A percentile compares a stretch with the other conserved stretches of the same genome.
Conservation (phyloP, 1,139 yeast genomes). For the Blastobotrys raffinosifermentans region DNA sequence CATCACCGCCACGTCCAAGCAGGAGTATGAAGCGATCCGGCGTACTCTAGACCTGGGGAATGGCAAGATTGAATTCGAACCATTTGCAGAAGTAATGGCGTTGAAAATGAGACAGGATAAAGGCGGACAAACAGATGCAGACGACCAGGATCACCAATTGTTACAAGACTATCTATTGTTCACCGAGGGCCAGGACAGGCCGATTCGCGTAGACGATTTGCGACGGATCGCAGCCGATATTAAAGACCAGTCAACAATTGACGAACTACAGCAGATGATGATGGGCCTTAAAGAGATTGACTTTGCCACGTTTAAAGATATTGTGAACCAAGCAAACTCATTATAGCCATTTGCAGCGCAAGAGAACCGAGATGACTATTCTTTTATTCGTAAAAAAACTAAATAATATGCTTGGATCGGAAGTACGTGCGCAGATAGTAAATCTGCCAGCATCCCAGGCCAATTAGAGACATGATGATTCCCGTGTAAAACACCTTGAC, state of each 20-base stretch:
- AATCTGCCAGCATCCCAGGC: slow-evolving; percentile 88
- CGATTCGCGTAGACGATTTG: slow-evolving; percentile 25
- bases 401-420: slow-evolving; percentile 89
- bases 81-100: slow-evolving; percentile 20
- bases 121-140: slow-evolving; percentile 7
- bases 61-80: slow-evolving; percentile 28
- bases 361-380: slow-evolving; percentile 7
- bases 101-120: slow-evolving; percentile 10
- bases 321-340: slow-evolving; percentile 20
- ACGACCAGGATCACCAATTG: slow-evolving; percentile 11
- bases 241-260: slow-evolving; percentile 27
- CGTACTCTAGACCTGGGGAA: slow-evolving; percentile 21
- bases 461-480: slow-evolving; percentile 61
- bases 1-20: slow-evolving; percentile 10
- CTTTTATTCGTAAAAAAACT: slow-evolving; percentile 18
- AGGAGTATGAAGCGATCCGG: slow-evolving; percentile 7
- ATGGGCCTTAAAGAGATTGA: slow-evolving; percentile 17
- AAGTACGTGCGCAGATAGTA: slow-evolving; percentile 87
- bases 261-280: slow-evolving; percentile 32
- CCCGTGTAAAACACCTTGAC: slow-evolving; percentile 78
- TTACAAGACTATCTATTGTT: slow-evolving; percentile 25
- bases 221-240: slow-evolving; percentile 23
- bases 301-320: slow-evolving; percentile 18
- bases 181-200: slow-evolving; percentile 17
- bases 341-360: slow-evolving; percentile 6